A percentile compares a stretch with the other conserved stretches of the same genome.
These are phyloP conservation scores for Wickerhamiella lipophila DNA, from an alignment of 805 yeast species.

Conservation along the genomic window DNA sequence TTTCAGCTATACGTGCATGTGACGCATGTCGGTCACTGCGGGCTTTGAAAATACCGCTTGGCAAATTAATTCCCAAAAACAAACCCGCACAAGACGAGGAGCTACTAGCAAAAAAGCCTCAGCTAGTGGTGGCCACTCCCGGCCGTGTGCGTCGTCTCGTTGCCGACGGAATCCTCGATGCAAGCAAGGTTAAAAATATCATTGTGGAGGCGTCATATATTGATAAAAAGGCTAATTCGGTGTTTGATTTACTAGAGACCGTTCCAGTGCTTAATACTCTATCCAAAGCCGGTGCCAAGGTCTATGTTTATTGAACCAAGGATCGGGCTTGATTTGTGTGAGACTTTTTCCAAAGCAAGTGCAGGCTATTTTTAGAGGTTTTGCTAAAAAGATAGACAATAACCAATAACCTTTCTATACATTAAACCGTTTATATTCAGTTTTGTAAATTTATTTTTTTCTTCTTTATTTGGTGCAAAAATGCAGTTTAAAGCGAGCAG, in stretches of 20 bases:
- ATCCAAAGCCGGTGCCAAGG: slow-evolving; percentile 30
- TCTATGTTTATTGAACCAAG: slow-evolving; percentile 34
- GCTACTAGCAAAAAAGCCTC: slow-evolving; percentile 30
- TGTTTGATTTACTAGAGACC: slow-evolving; percentile 40
- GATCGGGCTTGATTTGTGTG: too few species aligned
- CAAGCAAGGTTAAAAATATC: slow-evolving; percentile 38
- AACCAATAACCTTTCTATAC: too few species aligned
- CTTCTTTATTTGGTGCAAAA: too few species aligned
- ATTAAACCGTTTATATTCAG: too few species aligned
- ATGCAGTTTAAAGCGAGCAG: too few species aligned
- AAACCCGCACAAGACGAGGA: slow-evolving; percentile 50
- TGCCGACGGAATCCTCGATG: slow-evolving; percentile 33
- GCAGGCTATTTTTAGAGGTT: too few species aligned
- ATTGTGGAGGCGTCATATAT: slow-evolving; percentile 50
- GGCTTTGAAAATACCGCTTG: slow-evolving; percentile 27
- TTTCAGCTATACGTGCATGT: slow-evolving; percentile 80
- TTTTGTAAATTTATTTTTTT: too few species aligned
- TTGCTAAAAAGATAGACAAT: background rate
- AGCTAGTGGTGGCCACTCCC: slow-evolving; percentile 52
- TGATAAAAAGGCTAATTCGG: slow-evolving; percentile 45
- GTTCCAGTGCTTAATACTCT: slow-evolving; percentile 19
- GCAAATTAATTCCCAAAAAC: slow-evolving; percentile 64
- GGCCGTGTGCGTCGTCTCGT: slow-evolving; percentile 43
- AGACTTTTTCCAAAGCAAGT: too few species aligned
- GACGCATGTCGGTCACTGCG: slow-evolving; percentile 57